phyloP scores from a whole-genome alignment of 148 eudicot species.

The Chenopodium quinoa region DNA sequence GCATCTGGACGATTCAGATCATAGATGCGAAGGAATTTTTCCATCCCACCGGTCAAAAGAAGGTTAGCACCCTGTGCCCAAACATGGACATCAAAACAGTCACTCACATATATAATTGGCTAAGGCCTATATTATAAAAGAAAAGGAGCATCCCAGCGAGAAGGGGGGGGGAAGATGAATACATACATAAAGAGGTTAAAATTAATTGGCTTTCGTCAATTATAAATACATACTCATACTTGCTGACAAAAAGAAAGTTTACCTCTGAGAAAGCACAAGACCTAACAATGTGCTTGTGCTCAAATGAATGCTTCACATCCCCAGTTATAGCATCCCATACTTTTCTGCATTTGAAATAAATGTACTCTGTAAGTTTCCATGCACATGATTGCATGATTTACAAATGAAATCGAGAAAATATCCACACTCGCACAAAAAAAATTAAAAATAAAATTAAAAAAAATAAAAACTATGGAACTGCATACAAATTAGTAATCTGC shows the following conservation, averaged over 20 bases:
- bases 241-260: not conserved
- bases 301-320: constrained; percentile 87
- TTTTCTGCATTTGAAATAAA: constrained; percentile 54
- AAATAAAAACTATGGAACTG: not conserved
- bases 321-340: constrained; percentile 97
- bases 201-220: not conserved
- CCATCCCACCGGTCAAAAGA: constrained; percentile 89
- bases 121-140: not conserved
- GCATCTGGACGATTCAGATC: constrained; percentile 88
- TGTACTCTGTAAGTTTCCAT: not conserved
- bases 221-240: not conserved
- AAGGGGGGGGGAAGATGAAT: not conserved
- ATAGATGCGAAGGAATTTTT: constrained; percentile 81
- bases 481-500: not conserved
- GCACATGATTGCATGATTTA: not conserved
- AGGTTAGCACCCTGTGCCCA: constrained; percentile 57
- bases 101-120: not conserved
- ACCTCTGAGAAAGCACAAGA: constrained; percentile 97
- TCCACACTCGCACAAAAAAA: not conserved
- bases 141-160: not conserved
- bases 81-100: not conserved
- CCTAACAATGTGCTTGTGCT: constrained; percentile 95
- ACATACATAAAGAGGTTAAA: not conserved
- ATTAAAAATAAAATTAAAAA: not conserved
- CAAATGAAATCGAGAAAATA: not conserved